These are phyloP conservation scores for Shiraia bambusicola DNA, from an alignment of 2,329 filamentous ascomycete species.

Conservation along the genomic window DNA sequence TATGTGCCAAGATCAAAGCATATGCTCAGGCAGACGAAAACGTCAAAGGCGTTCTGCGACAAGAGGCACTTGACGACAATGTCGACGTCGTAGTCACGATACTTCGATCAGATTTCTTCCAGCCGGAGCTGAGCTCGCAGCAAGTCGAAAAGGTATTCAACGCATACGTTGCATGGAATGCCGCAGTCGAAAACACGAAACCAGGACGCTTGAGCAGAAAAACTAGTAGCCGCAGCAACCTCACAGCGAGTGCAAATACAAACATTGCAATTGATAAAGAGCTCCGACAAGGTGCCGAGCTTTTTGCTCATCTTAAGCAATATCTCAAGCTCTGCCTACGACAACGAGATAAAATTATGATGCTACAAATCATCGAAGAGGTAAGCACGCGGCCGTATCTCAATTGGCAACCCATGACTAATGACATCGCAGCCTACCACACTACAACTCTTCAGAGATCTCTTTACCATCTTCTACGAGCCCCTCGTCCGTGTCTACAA, in stretches of 20 bases:
- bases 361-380: conserved; percentile 92
- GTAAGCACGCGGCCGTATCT: conserved; percentile 28
- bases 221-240: conserved; percentile 36
- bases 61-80: conserved; percentile 70
- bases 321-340: conserved; percentile 88
- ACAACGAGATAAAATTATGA: conserved; percentile 94
- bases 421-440: conserved; percentile 67
- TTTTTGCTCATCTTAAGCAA: conserved; percentile 94
- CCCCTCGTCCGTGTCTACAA: conserved; percentile 97
- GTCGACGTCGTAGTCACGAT: conserved; percentile 86
- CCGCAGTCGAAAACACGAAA: conserved; percentile 76
- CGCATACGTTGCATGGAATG: conserved; percentile 94
- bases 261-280: conserved; percentile 68
- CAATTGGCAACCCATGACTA: conserved; percentile 11
- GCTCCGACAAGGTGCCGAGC: conserved; percentile 82
- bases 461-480: conserved; percentile 99
- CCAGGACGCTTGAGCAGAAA: conserved; percentile 36
- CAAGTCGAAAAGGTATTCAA: conserved; percentile 89
- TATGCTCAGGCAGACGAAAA: conserved; percentile 77
- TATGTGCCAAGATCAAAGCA: conserved; percentile 77
- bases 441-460: conserved; percentile 88
- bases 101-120: conserved; percentile 73
- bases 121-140: conserved; percentile 68
- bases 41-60: conserved; percentile 71
- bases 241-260: conserved; percentile 29